Evolutionary conservation across 2,329 filamentous ascomycete species (phyloP).

Genomic region (Trichoderma semiorbis): DNA sequence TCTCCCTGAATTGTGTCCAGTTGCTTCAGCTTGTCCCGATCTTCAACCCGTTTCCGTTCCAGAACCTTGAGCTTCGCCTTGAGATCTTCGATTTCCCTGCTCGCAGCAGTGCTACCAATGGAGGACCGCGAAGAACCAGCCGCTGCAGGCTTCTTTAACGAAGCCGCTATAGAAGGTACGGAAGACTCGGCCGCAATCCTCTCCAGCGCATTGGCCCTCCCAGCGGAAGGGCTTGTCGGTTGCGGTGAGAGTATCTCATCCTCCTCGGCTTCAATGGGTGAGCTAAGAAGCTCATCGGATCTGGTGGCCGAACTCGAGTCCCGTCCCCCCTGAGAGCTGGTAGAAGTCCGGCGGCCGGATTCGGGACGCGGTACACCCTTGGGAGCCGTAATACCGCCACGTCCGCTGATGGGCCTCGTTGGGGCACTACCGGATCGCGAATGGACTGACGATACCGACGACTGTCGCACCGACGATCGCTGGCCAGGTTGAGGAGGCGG

Average conservation of each 20-base stretch:
- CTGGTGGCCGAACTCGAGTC: slow-evolving; percentile 38
- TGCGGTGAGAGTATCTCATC: slow-evolving; percentile 49
- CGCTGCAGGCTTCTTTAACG: slow-evolving; percentile 29
- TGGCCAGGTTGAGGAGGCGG: slow-evolving; percentile 48
- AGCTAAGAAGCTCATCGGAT: slow-evolving; percentile 34
- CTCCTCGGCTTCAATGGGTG: slow-evolving; percentile 48
- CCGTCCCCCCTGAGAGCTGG: slow-evolving; percentile 44
- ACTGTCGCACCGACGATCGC: slow-evolving; percentile 39
- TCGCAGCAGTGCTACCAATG: slow-evolving; percentile 48
- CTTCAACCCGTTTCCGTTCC: slow-evolving; percentile 82
- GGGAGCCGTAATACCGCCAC: slow-evolving; percentile 38
- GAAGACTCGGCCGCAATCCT: slow-evolving; percentile 43
- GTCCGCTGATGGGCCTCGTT: slow-evolving; percentile 39
- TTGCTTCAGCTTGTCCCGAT: slow-evolving; percentile 77
- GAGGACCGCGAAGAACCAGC: slow-evolving; percentile 32
- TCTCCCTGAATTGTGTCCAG: slow-evolving; percentile 74
- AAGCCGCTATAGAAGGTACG: slow-evolving; percentile 30
- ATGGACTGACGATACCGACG: slow-evolving; percentile 42
- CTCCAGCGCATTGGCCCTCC: slow-evolving; percentile 51
- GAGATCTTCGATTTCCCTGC: slow-evolving; percentile 76
- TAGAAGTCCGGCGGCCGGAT: slow-evolving; percentile 43
- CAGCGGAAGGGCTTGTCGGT: slow-evolving; percentile 48
- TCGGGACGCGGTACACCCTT: slow-evolving; percentile 37
- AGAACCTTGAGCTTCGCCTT: slow-evolving; percentile 83
- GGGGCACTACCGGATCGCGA: slow-evolving; percentile 32